Base-by-base conservation (phyloP, 352 stramenopile genomes). In the Globisporangium parvum region DNA sequence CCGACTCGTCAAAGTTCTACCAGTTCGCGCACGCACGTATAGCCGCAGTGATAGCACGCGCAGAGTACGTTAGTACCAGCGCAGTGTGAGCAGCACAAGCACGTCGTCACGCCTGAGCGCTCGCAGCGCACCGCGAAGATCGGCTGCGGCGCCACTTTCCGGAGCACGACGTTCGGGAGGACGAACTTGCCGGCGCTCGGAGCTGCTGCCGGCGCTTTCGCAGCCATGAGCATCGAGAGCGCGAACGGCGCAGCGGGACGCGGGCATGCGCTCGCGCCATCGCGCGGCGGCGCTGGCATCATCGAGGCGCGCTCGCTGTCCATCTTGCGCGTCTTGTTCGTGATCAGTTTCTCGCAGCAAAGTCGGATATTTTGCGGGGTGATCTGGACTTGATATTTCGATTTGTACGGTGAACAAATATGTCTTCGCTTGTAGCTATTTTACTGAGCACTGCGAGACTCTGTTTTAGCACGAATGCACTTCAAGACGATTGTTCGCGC, bases 1-100 rank as follows among this genome's bases (percentile, higher is more conserved):
- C 81, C n/a, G 65, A 60, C 15, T 91, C 78, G 35, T 89, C 74
- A 45, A 91, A 85, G 51, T 86, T 87, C 82, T 94, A 45, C 26
- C 26, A 35, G 46, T 41, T 9, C 26, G 6, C 37, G 51, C 6
- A 40, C 37, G 47, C 12, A 18, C 39, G 21, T 18, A 14, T 14
- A 45, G 15, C 39, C 1, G 39, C 18, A 21, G 39, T 14, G 21
- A 2, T 20, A 45, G 39, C 39, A 52, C 35, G 3, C 4, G 24
- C 28, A n/a, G 23, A n/a, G 20, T 31, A 33, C 24, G 23, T 14
- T 6, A 6, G 23, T n/a, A 51, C 26, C 18, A 47, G 28, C 11
- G n/a, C 20, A 24, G 23, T 9, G 8, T 20, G 15, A 47, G n/a
- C 31, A 37, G 31, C 45, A 48, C 1, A 37, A 28, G 21, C n/a